A percentile compares a stretch with the other conserved stretches of the same genome.
Conservation (phyloP, 1,284 basidiomycete genomes). For the Anthracocystis walkeri region DNA sequence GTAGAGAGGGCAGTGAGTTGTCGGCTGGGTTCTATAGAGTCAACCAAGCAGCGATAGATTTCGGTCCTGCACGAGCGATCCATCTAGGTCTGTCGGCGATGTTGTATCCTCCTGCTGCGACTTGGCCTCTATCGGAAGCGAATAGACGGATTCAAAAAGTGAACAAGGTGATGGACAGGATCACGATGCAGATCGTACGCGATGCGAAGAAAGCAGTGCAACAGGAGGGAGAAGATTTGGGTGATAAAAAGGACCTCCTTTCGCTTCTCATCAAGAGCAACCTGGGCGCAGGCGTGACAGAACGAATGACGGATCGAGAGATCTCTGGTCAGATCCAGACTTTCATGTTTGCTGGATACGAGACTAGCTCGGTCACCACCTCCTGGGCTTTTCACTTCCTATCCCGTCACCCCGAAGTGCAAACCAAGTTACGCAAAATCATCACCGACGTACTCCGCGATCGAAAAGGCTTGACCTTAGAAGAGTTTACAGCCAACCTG, state of each 20-base stretch:
- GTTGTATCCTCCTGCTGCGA: slow-evolving; percentile 30
- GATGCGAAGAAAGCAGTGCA: slow-evolving; percentile 19
- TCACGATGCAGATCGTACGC: slow-evolving; percentile 34
- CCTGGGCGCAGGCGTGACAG: slow-evolving; percentile 58
- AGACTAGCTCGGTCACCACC: slow-evolving; percentile 81
- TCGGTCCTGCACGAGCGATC: slow-evolving; percentile 34
- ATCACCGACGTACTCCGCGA: slow-evolving; percentile 8
- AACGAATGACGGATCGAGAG: slow-evolving; percentile 77
- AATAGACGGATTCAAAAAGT: slow-evolving; percentile 39
- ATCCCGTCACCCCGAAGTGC: slow-evolving; percentile 76
- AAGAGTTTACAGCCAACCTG: slow-evolving; percentile 28
- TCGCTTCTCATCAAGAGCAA: slow-evolving; percentile 40
- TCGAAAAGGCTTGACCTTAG: slow-evolving; percentile 35
- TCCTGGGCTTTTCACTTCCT: slow-evolving; percentile 82
- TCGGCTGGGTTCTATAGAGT: slow-evolving; percentile 37
- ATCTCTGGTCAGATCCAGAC: slow-evolving; percentile 82
- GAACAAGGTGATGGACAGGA: slow-evolving; percentile 40
- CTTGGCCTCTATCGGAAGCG: slow-evolving; percentile 37
- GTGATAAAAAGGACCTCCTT: slow-evolving; percentile 44
- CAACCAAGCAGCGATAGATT: slow-evolving; percentile 49
- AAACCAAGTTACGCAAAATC: slow-evolving; percentile 69
- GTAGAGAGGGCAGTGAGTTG: slow-evolving; percentile 39
- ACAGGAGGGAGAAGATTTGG: slow-evolving; percentile 31
- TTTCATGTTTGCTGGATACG: slow-evolving; percentile 83
- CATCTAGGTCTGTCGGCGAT: slow-evolving; percentile 36